A percentile compares a stretch with the other conserved stretches of the same genome.
phyloP scores from a whole-genome alignment of 352 stramenopile species.

The Aphanomyces astaci region DNA sequence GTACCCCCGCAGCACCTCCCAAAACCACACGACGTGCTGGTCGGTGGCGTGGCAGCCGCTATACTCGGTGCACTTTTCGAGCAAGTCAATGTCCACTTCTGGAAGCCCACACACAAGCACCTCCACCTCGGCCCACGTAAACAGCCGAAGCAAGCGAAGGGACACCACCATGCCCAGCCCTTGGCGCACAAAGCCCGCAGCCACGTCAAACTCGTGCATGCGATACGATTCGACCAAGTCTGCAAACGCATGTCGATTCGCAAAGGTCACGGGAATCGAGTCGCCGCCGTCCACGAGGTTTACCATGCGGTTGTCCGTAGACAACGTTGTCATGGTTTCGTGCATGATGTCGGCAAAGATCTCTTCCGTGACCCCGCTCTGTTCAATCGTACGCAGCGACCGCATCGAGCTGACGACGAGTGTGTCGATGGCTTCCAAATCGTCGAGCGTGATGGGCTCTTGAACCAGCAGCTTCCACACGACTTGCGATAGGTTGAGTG shows the following conservation, averaged over 20 bases:
- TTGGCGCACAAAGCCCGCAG: constrained; percentile 45
- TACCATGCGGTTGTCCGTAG: constrained; percentile 74
- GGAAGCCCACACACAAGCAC: constrained; percentile 75
- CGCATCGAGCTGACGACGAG: constrained; percentile 82
- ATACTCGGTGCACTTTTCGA: constrained; percentile 83
- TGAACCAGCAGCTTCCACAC: constrained; percentile 87
- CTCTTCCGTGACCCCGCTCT: constrained; percentile 60
- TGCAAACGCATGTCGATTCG: constrained; percentile 65
- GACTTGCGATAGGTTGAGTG: constrained; percentile 72
- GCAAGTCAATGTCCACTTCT: constrained; percentile 75
- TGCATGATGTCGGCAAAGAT: constrained; percentile 88
- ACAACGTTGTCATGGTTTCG: constrained; percentile 86
- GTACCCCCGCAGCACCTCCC: constrained; percentile 66
- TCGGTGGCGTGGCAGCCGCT: constrained; percentile 63
- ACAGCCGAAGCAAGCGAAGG: constrained; percentile 57
- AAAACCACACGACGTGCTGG: constrained; percentile 83
- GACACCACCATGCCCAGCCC: constrained; percentile 77
- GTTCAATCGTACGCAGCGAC: constrained; percentile 78
- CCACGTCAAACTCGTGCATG: constrained; percentile 66
- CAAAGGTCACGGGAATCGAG: constrained; percentile 69
- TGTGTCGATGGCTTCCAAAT: constrained; percentile 75
- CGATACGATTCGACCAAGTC: constrained; percentile 77
- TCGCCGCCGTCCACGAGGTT: constrained; percentile 59
- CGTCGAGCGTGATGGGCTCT: constrained; percentile 65
- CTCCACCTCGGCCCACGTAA: constrained; percentile 76